Evolutionary conservation across 176 grass and related monocot genomes (phyloP).

Genomic region (Eleusine coracana): DNA sequence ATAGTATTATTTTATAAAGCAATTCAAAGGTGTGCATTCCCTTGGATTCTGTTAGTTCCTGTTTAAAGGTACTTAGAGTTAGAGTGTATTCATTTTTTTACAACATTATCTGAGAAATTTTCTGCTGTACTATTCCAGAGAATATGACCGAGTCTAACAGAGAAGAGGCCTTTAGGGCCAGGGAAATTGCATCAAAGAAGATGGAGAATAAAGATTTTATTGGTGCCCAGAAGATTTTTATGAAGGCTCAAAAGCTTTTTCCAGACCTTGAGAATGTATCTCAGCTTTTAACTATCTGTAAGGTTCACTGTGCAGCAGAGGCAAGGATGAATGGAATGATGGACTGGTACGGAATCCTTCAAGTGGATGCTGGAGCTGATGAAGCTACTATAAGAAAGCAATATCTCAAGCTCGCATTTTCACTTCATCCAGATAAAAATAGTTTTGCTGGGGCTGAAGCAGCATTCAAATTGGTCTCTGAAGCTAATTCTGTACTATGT

Average conservation of each 20-base stretch:
- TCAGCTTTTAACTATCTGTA: conserved; percentile 73
- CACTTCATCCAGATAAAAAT: conserved; percentile 97
- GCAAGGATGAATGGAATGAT: conserved; percentile 51
- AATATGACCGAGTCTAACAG: conserved; percentile 70
- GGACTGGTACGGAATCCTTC: conserved; percentile 76
- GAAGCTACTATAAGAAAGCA: conserved; percentile 77
- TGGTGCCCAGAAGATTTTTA: conserved; percentile 69
- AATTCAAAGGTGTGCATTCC: conserved; percentile 1
- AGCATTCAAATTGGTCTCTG: conserved; percentile 88
- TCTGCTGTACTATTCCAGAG: conserved; percentile 15
- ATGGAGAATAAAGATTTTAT: conserved; percentile 69
- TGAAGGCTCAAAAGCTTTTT: conserved; percentile 78
- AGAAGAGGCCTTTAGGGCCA: conserved; percentile 82
- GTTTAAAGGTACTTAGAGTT: conserved; percentile 5
- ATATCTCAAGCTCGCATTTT: conserved; percentile 78
- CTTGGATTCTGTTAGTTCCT: conserved; percentile 18
- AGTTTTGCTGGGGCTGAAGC: conserved; percentile 78
- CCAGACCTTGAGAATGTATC: conserved; percentile 80
- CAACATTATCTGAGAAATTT: conserved; percentile 29
- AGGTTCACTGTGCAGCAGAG: conserved; percentile 75
- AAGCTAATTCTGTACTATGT: conserved; percentile 71
- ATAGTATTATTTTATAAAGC: conserved; percentile 24
- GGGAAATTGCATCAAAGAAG: conserved; percentile 68
- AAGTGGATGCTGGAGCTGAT: conserved; percentile 65
- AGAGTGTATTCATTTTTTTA: conserved; percentile 25